Percentiles rank a stretch among this genome's conserved stretches.
phyloP scores from a whole-genome alignment of 306 rosid species.

The Cucumis hystrix region DNA sequence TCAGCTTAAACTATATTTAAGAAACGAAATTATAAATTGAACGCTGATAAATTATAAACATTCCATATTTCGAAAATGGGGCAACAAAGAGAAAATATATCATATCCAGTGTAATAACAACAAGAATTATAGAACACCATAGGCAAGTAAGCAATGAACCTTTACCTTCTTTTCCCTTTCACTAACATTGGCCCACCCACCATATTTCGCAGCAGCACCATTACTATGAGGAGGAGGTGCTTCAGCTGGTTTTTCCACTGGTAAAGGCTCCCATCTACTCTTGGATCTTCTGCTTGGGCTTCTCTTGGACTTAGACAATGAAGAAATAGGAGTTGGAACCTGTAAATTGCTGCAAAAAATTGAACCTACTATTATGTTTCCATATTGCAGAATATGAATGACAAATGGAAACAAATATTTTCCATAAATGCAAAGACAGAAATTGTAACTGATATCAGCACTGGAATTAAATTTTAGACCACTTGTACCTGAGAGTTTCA shows the following conservation, averaged over 20 bases:
- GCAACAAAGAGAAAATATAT: background rate
- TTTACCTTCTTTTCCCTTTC: constrained; percentile 72
- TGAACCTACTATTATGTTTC: background rate
- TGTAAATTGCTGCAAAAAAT: constrained; percentile 33
- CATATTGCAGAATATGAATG: background rate
- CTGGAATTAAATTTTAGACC: background rate
- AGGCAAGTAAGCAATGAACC: background rate
- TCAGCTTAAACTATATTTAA: background rate
- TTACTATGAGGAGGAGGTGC: constrained; percentile 25
- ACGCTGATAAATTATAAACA: background rate
- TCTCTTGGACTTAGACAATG: constrained; percentile 46
- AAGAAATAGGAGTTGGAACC: constrained; percentile 26
- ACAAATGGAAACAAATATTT: background rate
- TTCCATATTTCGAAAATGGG: background rate
- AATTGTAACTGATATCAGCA: background rate
- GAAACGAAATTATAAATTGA: background rate
- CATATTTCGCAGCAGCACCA: constrained; percentile 28
- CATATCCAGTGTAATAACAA: background rate
- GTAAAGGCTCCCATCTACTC: constrained; percentile 98
- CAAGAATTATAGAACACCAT: background rate
- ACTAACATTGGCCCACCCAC: constrained; percentile 40
- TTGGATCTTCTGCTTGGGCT: constrained; percentile 71
- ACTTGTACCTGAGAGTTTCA: background rate
- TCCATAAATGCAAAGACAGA: background rate
- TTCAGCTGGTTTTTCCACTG: constrained; percentile 60